Evolutionary conservation across 1,284 basidiomycete genomes (phyloP), one percentile per base, ranked within the genome.

Genomic region (Austropuccinia psidii): DNA sequence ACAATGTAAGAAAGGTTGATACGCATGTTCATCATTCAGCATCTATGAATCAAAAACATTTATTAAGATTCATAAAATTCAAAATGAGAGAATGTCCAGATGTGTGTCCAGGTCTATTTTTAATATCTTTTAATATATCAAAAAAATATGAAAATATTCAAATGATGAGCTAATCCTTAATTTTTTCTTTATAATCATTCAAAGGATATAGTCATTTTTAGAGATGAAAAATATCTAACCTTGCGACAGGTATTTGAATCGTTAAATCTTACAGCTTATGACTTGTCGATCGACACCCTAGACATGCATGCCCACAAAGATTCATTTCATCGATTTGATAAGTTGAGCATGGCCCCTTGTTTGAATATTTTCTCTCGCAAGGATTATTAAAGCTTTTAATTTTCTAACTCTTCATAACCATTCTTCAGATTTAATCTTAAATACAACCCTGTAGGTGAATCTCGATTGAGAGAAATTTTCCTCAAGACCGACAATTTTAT

Each of bases 291-390:
- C 79, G 96, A 99, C 80, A 98, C 96, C 5, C 86, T 99, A 58
- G 96, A 98, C 80, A 98, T 98, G 96, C 96, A 98, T 77, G 96
- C 96, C 0, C 95, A 98, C 81, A 90, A 92, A 77, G 93, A 95
- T 78, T 89, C 93, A 7, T 98, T 98, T 85, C 95, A 98, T 81
- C 83, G 96, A 21, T 98, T 98, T 79, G 96, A 98, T 83, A 91
- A 93, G 79, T 95, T 94, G 82, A 95, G 95, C 33, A 33, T 47
- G 21, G n/a, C 19, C 37, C 21, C 37, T 52, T 6, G 37, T 39
- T 47, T 49, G n/a, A 31, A 21, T 33, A 27, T 29, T 27, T 49
- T 33, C 33, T 47, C 39, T 57, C n/a, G 27, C 27, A 13, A 29
- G 62, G 62, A 66, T 74, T 21, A 43, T 35, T 52, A 13, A 74